Conservation (phyloP, 75 land plant species). For the Cupressus sempervirens region DNA sequence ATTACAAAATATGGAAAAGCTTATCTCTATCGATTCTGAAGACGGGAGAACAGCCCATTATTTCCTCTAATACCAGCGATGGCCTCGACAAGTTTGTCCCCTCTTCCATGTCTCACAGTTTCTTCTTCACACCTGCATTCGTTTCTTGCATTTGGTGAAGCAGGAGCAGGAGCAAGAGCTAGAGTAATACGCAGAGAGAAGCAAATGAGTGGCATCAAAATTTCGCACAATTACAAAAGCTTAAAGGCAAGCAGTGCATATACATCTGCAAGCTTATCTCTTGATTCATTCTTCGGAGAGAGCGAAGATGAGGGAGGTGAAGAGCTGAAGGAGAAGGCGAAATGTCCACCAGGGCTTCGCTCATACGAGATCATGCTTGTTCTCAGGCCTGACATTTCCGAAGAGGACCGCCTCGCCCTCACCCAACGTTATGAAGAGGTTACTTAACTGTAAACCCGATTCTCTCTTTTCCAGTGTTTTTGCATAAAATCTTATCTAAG, state of each 20-base stretch:
- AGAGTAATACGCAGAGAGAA: not conserved
- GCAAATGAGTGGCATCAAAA: not conserved
- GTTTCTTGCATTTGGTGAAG: not conserved
- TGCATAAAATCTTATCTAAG: not conserved
- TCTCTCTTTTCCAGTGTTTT: not conserved
- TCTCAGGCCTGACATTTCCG: constrained; percentile 88
- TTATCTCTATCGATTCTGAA: no score
- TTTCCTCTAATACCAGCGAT: not conserved
- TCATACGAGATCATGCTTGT: constrained; percentile 93
- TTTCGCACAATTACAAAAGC: not conserved
- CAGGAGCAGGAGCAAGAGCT: no score
- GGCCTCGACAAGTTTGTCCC: not conserved
- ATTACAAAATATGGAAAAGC: no score
- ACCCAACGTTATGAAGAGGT: constrained; percentile 98
- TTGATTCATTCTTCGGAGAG: constrained; percentile 43
- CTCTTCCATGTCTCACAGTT: not conserved
- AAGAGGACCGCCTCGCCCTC: constrained; percentile 81
- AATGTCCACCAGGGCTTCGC: constrained; percentile 84
- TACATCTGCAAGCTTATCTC: not conserved
- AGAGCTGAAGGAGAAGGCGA: constrained; percentile 51
- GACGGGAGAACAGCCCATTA: not conserved
- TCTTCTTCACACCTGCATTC: not conserved
- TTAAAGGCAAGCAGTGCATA: not conserved
- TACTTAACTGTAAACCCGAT: not conserved
- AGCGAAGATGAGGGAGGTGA: constrained; percentile 21